Evolutionary conservation across 2,329 filamentous ascomycete species (phyloP).

Genomic region (Aspergillus brasiliensis): DNA sequence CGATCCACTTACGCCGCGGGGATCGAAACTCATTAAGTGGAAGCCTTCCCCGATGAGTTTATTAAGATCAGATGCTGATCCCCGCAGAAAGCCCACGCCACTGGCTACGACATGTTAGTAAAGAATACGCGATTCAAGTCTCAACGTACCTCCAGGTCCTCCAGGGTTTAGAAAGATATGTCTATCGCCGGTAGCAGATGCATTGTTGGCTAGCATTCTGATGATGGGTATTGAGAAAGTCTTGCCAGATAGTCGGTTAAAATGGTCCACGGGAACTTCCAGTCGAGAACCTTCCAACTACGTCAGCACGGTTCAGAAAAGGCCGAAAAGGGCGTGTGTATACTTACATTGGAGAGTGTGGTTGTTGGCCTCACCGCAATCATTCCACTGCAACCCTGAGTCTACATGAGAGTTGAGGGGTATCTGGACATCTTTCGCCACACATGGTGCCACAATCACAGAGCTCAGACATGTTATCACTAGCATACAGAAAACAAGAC

Average conservation of each 20-base stretch:
- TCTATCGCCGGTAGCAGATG: no score
- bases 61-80: no score
- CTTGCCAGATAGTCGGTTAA: not conserved
- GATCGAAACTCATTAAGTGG: no score
- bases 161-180: no score
- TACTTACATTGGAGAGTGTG: not conserved
- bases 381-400: not conserved
- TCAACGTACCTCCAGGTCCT: no score
- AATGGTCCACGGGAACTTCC: not conserved
- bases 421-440: not conserved
- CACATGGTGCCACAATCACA: not conserved
- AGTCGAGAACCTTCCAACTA: not conserved
- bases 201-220: not conserved
- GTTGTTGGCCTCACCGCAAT: not conserved
- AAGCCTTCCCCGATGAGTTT: no score
- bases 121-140: no score
- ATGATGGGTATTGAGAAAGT: not conserved
- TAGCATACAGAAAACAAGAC: not conserved
- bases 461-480: not conserved
- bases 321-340: not conserved
- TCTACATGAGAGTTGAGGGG: not conserved
- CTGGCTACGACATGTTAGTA: no score
- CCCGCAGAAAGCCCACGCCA: no score
- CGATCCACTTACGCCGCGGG: no score
- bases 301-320: not conserved